Conservation (phyloP, 345 rosid species). For the Arabidopsis arenosa region DNA sequence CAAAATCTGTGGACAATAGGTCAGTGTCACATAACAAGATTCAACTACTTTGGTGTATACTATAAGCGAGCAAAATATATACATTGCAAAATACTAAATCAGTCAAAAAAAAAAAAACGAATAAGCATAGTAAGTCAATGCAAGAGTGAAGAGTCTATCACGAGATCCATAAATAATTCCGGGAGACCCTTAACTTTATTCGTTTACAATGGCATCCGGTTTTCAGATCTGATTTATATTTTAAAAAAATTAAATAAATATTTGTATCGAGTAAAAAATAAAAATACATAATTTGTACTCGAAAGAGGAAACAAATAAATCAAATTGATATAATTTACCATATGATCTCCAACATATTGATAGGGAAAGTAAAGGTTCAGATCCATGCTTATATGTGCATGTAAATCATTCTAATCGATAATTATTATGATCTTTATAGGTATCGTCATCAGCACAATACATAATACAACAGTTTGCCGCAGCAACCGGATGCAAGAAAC, state of each 20-base stretch:
- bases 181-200: slow-evolving; percentile 18
- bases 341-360: slow-evolving; percentile 12
- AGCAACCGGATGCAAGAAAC: slow-evolving; percentile 89
- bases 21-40: slow-evolving; percentile 28
- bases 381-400: not conserved
- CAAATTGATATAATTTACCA: not conserved
- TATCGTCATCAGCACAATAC: slow-evolving; percentile 95
- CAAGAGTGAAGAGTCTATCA: slow-evolving; percentile 33
- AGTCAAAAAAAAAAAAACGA: not conserved
- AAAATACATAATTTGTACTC: slow-evolving; percentile 1
- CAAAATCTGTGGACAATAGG: slow-evolving; percentile 20
- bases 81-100: not conserved
- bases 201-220: not conserved
- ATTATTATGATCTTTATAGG: slow-evolving; percentile 48
- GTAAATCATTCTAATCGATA: slow-evolving; percentile 15
- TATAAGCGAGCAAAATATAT: not conserved
- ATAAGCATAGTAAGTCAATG: slow-evolving; percentile 14
- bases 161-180: slow-evolving; percentile 35
- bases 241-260: too few relatives aligned
- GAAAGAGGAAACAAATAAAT: not conserved
- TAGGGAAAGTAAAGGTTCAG: not conserved
- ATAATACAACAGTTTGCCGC: slow-evolving; percentile 93
- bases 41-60: slow-evolving; percentile 8
- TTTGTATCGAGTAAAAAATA: slow-evolving; percentile 5
- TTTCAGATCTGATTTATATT: slow-evolving; percentile 31